These are phyloP conservation scores for Orbilia quercus DNA, from an alignment of 2,329 filamentous ascomycete species.

Conservation along the genomic window DNA sequence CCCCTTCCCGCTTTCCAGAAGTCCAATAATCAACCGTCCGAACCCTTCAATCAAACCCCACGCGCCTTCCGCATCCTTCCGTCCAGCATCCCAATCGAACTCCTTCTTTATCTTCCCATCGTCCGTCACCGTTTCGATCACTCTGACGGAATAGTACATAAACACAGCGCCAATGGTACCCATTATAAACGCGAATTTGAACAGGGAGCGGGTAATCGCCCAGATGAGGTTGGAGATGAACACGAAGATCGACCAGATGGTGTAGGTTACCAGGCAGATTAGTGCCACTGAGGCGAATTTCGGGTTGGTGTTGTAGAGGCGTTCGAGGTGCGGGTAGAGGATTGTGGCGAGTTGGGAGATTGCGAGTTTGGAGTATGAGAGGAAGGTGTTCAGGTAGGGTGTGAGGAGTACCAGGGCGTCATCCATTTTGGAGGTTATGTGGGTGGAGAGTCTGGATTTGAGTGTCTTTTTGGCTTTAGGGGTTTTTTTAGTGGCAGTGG, in stretches of 20 bases:
- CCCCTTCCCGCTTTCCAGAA: conserved; percentile 45
- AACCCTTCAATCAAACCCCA: conserved; percentile 46
- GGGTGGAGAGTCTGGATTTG: too few relatives aligned
- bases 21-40: conserved; percentile 39
- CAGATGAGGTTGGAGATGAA: conserved; percentile 37
- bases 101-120: conserved; percentile 32
- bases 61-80: conserved; percentile 35
- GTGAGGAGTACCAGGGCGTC: not conserved
- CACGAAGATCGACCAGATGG: conserved; percentile 24
- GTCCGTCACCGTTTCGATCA: conserved; percentile 16
- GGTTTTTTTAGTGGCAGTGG: too few relatives aligned
- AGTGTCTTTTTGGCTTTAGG: too few relatives aligned
- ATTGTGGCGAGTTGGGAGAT: conserved; percentile 29
- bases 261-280: conserved; percentile 28
- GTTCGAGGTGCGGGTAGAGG: conserved; percentile 47
- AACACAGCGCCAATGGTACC: conserved; percentile 16
- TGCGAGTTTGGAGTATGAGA: conserved; percentile 6
- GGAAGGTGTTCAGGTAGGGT: conserved; percentile 31
- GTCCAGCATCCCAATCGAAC: conserved; percentile 51
- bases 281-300: conserved; percentile 42
- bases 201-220: conserved; percentile 41
- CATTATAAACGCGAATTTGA: conserved; percentile 37
- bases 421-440: too few relatives aligned
- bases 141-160: conserved; percentile 31
- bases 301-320: conserved; percentile 51